Evolutionary conservation across 2,329 filamentous ascomycete genomes (phyloP), one percentile per base, ranked within the genome.

Genomic region (Rutstroemia sydowiana): DNA sequence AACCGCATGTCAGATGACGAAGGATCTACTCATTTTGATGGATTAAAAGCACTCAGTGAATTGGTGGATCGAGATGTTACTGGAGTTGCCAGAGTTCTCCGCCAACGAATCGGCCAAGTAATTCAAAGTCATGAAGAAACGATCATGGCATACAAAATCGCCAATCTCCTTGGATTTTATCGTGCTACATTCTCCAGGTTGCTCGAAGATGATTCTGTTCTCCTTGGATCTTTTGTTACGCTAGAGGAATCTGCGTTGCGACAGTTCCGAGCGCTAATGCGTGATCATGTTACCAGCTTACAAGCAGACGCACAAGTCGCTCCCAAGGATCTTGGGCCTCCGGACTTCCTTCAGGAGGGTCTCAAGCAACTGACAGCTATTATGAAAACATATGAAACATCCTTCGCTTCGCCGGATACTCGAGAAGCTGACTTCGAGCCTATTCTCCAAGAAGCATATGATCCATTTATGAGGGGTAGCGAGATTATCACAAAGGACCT

Each of bases 91-190:
- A 81, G 88, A 20, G 81, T 91, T n/a, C 70, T 97, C n/a, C 83
- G 87, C 23, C 91, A 96, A 67, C 79, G 92, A 30, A 82, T 95
- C 48, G 91, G 96, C 67, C 87, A 97, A 62, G 87, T 95, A 18
- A 85, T 97, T 14, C 90, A 95, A 62, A 87, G 87, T 55, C 92
- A 95, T 66, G 91, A 96, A 61, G 91, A 97, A 54, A 85, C 85
- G 0, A 88, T 95, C 18, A 73, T 90, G 45, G 85, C 89, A 31
- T 98, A 95, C 72, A 93, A 90, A 66, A 82, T 97, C 37, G 84
- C 88, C 10, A 96, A 95, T 61, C 74, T 98, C 1, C 76, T 97
- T 39, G 83, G 81, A 37, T 98, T 98, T 70, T 98, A 98, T 70
- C 83, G 81, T 28, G 76, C 81, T 56, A 96, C 91, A 1, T 96